Percentiles rank a stretch among this genome's conserved stretches.
phyloP scores from a whole-genome alignment of 1,284 basidiomycete species.

The Trametes hirsuta region DNA sequence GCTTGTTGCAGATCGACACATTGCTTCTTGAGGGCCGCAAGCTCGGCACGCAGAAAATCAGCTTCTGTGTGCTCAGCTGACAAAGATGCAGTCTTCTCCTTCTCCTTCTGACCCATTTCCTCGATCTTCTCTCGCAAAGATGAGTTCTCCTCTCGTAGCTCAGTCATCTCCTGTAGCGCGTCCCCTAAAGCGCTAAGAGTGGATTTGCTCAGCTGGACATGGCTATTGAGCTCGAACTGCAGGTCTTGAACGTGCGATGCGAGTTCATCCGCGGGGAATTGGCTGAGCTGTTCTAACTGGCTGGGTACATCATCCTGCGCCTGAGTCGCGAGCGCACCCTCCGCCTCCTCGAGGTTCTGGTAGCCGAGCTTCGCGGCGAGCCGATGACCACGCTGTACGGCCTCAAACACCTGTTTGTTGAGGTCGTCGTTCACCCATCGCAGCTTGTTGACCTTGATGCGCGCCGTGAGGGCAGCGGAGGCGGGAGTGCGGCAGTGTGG shows the following conservation, averaged over 20 bases:
- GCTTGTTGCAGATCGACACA: conserved; percentile 25
- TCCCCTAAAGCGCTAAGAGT: conserved; percentile 19
- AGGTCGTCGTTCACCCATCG: conserved; percentile 25
- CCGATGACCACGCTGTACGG: conserved; percentile 26
- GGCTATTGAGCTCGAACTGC: conserved; percentile 23
- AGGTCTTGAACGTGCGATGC: conserved; percentile 21
- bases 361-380: conserved; percentile 30
- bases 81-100: neutral
- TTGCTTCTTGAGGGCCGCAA: conserved; percentile 20
- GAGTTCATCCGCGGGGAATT: conserved; percentile 21
- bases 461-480: neutral
- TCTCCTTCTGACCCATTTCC: neutral
- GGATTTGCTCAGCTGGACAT: conserved; percentile 22
- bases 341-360: conserved; percentile 27
- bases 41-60: conserved; percentile 14
- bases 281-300: conserved; percentile 20
- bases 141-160: conserved; percentile 21
- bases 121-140: conserved; percentile 12
- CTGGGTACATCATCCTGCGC: conserved; percentile 11
- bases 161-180: conserved; percentile 17
- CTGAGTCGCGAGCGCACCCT: conserved; percentile 21
- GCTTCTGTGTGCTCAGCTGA: conserved; percentile 4
- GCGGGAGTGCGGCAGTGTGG: neutral
- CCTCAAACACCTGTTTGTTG: conserved; percentile 25
- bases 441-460: conserved; percentile 22